A percentile compares a stretch with the other conserved stretches of the same genome.
Evolutionary conservation across 2,329 filamentous ascomycete genomes (phyloP).

Genomic region (Epichloe baconii): DNA sequence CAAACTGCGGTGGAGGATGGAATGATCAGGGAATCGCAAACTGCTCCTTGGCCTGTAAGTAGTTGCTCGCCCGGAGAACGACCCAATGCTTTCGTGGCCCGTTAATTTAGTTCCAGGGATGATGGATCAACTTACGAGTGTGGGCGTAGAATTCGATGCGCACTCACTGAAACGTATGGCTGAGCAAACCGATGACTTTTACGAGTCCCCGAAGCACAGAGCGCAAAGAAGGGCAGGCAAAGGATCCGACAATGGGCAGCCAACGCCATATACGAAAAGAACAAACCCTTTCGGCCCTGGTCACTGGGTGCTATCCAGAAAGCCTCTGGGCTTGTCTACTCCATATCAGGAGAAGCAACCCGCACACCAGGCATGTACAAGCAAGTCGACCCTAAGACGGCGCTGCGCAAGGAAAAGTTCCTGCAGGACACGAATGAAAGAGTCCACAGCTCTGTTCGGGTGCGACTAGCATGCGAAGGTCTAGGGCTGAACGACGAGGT

Average conservation of each 20-base stretch:
- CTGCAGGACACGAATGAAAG: constrained; percentile 41
- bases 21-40: constrained; percentile 32
- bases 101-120: constrained; percentile 27
- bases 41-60: constrained; percentile 25
- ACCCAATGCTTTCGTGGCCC: neutral
- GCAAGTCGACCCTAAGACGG: constrained; percentile 28
- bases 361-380: constrained; percentile 36
- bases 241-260: constrained; percentile 28
- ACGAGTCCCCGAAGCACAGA: constrained; percentile 11
- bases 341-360: constrained; percentile 27
- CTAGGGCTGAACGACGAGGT: constrained; percentile 34
- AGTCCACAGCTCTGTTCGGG: constrained; percentile 39
- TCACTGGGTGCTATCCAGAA: constrained; percentile 31
- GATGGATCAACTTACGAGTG: constrained; percentile 41
- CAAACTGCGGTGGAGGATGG: constrained; percentile 59
- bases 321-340: constrained; percentile 27
- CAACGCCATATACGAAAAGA: constrained; percentile 32
- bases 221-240: constrained; percentile 5
- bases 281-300: constrained; percentile 36
- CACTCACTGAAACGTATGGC: constrained; percentile 28
- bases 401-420: constrained; percentile 22
- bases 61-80: neutral
- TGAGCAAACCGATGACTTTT: constrained; percentile 20
- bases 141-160: constrained; percentile 36
- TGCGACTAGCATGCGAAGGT: constrained; percentile 37